Evolutionary conservation across 805 yeast genomes (phyloP).

Genomic region (Starmerella khaoyaiensis): DNA sequence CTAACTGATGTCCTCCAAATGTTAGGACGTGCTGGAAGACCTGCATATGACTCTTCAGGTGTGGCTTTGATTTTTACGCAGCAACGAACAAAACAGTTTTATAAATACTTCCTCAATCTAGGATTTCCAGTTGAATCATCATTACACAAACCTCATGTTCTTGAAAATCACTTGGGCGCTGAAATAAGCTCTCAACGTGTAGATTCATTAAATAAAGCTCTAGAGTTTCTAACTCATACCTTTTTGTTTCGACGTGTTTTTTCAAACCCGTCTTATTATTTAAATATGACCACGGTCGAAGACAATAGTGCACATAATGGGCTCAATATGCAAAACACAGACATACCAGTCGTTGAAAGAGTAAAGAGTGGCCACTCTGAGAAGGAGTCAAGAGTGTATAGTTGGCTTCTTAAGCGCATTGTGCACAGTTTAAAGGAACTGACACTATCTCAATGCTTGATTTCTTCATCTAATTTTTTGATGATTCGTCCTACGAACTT

Average conservation of each 20-base stretch:
- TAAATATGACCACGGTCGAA: slow-evolving; percentile 24
- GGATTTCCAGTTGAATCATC: slow-evolving; percentile 80
- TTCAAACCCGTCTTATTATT: slow-evolving; percentile 65
- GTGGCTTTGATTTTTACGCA: slow-evolving; percentile 65
- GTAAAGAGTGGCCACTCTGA: slow-evolving; percentile 29
- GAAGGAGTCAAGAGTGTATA: slow-evolving; percentile 23
- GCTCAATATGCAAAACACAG: not conserved
- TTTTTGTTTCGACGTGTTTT: slow-evolving; percentile 61
- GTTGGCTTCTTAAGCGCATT: slow-evolving; percentile 38
- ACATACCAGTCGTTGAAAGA: not conserved
- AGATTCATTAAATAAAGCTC: slow-evolving; percentile 49
- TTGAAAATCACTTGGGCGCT: slow-evolving; percentile 71
- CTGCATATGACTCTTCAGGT: slow-evolving; percentile 71
- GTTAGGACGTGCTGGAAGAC: slow-evolving; percentile 99
- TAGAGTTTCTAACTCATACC: slow-evolving; percentile 68
- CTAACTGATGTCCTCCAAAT: slow-evolving; percentile 97
- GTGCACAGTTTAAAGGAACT: slow-evolving; percentile 57
- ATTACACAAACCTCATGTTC: slow-evolving; percentile 45
- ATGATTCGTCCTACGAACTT: slow-evolving; percentile 53
- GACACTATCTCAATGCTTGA: slow-evolving; percentile 39
- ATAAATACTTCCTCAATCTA: slow-evolving; percentile 62
- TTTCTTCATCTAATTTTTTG: slow-evolving; percentile 20
- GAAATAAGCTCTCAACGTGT: slow-evolving; percentile 64
- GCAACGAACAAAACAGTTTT: slow-evolving; percentile 59
- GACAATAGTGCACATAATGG: not conserved